These are phyloP conservation scores for Chlamydomonas sphaeroides DNA, from an alignment of 139 green algal species.

Conservation along the genomic window DNA sequence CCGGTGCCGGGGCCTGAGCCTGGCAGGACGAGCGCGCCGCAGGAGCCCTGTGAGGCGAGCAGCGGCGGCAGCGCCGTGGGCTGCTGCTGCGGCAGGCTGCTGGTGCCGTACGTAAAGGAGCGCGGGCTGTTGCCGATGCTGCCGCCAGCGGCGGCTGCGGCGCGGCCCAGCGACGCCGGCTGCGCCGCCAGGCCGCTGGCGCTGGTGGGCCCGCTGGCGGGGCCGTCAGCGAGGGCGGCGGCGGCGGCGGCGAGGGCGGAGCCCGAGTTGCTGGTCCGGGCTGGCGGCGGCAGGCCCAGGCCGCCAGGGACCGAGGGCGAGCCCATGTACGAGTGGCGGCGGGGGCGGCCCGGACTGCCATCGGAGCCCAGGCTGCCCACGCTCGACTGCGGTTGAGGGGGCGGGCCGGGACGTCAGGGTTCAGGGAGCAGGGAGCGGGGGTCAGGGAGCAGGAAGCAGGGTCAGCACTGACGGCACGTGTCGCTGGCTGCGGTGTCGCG, in stretches of 20 bases:
- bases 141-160: not conserved
- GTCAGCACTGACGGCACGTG: too few relatives aligned
- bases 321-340: constrained; percentile 23
- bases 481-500: too few relatives aligned
- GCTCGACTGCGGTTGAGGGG: constrained; percentile 10
- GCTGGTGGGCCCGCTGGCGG: not conserved
- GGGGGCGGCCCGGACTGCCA: not conserved
- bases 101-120: not conserved
- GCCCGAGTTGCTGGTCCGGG: not conserved
- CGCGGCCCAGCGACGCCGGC: not conserved
- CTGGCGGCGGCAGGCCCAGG: not conserved
- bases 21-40: not conserved
- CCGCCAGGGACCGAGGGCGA: not conserved
- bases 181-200: not conserved
- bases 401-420: too few relatives aligned
- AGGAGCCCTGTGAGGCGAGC: not conserved
- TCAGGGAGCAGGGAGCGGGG: too few relatives aligned
- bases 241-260: too few relatives aligned
- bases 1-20: not conserved
- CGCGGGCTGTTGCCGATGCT: not conserved
- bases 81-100: not conserved
- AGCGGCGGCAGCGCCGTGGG: constrained; percentile 8
- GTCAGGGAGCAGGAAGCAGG: too few relatives aligned
- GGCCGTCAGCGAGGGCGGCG: not conserved
- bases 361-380: not conserved